Evolutionary conservation across 1,139 yeast species (phyloP), one percentile per base, ranked within the genome.

Genomic region (Debaryomyces coudertii): DNA sequence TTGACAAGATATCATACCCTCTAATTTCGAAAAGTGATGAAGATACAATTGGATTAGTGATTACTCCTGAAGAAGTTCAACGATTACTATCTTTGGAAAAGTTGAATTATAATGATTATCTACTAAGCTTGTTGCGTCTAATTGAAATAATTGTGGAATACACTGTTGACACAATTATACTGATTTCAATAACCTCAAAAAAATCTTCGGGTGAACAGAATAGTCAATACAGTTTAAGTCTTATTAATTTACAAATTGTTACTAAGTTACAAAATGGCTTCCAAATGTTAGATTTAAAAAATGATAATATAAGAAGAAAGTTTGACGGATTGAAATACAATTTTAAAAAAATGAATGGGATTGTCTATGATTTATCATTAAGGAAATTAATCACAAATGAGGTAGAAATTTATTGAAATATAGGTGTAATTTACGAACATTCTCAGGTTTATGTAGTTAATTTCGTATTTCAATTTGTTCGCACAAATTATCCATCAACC

Each of bases 311-410:
- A 20, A 55, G 71, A 46, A 60, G 67, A 44, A 63, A 57, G 43
- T 65, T 54, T 44, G 71, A 66, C 40, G 67, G 67, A 7, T 56
- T 66, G 52, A 66, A 66, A 53, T 66, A 66, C 46, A 61, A 52
- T 44, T 56, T 62, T 36, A 67, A 66, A 50, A 63, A 62, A 50
- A 53, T 65, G 25, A 66, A 66, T 45, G 60, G 61, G 22, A 56
- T 66, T 24, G 69, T 66, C 7, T 65, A 65, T 45, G 69, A 65
- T 48, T 55, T 65, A 31, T 55, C 62, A 2, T 51, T 58, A 29
- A 48, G 62, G 42, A 56, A 52, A 34, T 49, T 58, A 40, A 55
- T 58, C 12, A 40, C 48, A 11, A 47, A 47, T n/a, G 53, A 52
- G 31, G 58, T 56, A 7, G 52, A 48, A 22, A 46, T 55, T 12